Conservation (phyloP, 164 flowering plant genomes). For the Warburgia ugandensis region DNA sequence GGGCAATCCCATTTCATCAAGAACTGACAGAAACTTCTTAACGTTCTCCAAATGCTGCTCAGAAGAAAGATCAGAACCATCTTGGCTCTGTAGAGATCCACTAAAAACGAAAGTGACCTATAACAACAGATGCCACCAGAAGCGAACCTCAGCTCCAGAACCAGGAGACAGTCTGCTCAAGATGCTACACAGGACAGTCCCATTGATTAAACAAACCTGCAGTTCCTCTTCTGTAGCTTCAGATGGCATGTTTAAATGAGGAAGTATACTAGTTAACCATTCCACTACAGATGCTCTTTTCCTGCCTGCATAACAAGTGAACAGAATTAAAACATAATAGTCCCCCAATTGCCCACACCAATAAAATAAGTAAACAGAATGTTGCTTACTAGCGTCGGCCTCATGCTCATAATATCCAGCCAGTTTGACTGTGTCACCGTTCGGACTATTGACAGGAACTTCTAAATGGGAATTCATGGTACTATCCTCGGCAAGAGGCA, state of each 20-base stretch:
- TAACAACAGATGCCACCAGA: no score
- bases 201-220: constrained; percentile 54
- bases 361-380: no score
- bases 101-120: no score
- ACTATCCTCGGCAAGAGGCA: not conserved
- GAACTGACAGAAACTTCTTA: constrained; percentile 48
- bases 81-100: constrained; percentile 21
- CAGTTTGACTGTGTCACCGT: no score
- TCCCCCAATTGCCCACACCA: no score
- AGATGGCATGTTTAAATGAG: constrained; percentile 36
- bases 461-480: constrained; percentile 2
- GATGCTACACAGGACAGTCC: constrained; percentile 44
- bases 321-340: not conserved
- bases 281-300: constrained; percentile 35
- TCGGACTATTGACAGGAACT: not conserved
- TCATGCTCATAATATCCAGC: no score
- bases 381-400: no score
- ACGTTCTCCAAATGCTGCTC: constrained; percentile 24
- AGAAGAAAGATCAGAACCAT: not conserved
- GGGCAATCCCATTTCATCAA: constrained; percentile 65
- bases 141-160: no score
- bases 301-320: constrained; percentile 25
- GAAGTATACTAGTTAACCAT: constrained; percentile 59
- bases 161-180: constrained; percentile 51
- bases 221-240: constrained; percentile 70